These are phyloP conservation scores for Primulina tabacum DNA, from an alignment of 257 asterid species.

Conservation along the genomic window DNA sequence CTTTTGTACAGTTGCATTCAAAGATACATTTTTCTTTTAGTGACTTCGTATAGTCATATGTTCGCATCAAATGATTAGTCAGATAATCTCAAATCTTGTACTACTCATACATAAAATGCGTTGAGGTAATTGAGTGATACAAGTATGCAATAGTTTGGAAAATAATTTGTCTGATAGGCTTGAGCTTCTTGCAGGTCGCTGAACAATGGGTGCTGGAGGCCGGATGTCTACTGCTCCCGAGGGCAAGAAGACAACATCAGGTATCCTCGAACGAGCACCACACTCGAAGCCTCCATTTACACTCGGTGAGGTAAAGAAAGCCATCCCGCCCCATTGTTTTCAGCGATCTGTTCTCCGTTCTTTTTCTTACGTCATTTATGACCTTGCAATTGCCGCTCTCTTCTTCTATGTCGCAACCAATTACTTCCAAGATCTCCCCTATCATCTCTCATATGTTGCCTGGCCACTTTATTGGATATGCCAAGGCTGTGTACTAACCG, in stretches of 20 bases:
- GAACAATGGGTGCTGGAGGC: slow-evolving; percentile 50
- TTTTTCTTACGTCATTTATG: slow-evolving; percentile 43
- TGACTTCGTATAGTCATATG: not conserved
- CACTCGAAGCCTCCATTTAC: slow-evolving; percentile 13
- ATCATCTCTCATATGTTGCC: slow-evolving; percentile 31
- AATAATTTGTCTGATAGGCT: not conserved
- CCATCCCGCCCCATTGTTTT: slow-evolving; percentile 52
- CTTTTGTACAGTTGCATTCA: not conserved
- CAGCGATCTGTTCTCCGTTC: slow-evolving; percentile 38
- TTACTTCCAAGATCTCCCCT: slow-evolving; percentile 39
- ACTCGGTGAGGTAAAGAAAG: slow-evolving; percentile 43
- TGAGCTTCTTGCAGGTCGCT: slow-evolving; percentile 20
- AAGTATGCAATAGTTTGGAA: no score
- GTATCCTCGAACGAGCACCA: slow-evolving; percentile 34
- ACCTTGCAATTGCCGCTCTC: slow-evolving; percentile 34
- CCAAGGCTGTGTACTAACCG: slow-evolving; percentile 52
- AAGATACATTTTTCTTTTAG: not conserved
- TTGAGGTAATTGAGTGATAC: not conserved
- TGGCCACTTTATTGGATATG: slow-evolving; percentile 49
- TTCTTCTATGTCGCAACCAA: slow-evolving; percentile 39
- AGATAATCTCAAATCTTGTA: not conserved
- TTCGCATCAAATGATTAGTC: not conserved
- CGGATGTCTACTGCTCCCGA: slow-evolving; percentile 33
- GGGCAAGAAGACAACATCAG: slow-evolving; percentile 31
- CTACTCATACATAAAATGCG: not conserved